A percentile compares a stretch with the other conserved stretches of the same genome.
These are phyloP conservation scores for Brassica balearica DNA, from an alignment of 441 rosid genomes.

Conservation along the genomic window DNA sequence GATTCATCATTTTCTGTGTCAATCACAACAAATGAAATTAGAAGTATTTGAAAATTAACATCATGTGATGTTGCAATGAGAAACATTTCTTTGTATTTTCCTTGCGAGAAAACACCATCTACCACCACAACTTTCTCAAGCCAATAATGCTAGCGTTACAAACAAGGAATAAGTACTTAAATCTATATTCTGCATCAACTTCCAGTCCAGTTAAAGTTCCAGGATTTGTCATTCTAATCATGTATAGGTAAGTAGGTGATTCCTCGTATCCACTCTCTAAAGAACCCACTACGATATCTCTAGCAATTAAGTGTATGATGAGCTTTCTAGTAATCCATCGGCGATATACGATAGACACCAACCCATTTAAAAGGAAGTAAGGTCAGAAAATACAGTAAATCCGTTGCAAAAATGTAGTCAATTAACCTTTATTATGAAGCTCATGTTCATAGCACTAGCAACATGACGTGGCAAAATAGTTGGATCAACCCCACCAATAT, in stretches of 20 bases:
- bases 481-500: not conserved
- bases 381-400: not conserved
- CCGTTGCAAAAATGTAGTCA: not conserved
- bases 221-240: not conserved
- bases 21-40: not conserved
- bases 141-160: not conserved
- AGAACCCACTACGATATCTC: not conserved
- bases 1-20: not conserved
- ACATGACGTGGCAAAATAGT: not conserved
- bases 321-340: not conserved
- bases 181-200: not conserved
- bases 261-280: not conserved
- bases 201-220: not conserved
- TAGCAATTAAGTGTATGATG: not conserved
- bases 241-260: not conserved
- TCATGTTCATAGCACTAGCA: not conserved
- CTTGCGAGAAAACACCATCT: not conserved
- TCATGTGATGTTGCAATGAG: not conserved
- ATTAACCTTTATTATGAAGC: not conserved
- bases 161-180: not conserved
- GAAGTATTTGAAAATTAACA: not conserved
- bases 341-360: not conserved
- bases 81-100: not conserved
- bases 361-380: not conserved
- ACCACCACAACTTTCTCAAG: not conserved